Evolutionary conservation across 106 monocot genomes (phyloP), one percentile per base, ranked within the genome.

Genomic region (Phalaenopsis equestris): DNA sequence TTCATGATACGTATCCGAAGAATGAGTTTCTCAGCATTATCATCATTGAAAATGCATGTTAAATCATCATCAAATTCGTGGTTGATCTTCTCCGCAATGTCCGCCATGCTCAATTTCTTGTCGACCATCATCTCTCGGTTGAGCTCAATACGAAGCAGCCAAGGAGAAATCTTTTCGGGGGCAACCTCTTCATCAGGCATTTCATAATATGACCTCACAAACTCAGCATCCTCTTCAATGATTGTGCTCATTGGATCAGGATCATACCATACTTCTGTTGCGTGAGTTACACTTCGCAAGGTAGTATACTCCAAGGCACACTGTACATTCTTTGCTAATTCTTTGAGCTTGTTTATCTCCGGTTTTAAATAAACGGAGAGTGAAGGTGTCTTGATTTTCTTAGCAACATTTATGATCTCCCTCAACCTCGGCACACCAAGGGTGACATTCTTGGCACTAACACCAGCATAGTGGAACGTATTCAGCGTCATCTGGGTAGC

Each of bases 401-500:
- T 99, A 41, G 98, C 99, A 75, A 95, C 99, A 81, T 99, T 99
- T 67, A 99, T 99, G 78, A 99, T 99, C 80, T 99, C 99, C 55
- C 95, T 90, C 78, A 99, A 84, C 89, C 98, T 85, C 21, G 94
- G 99, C 81, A 99, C 98, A 78, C 98, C 98, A 68, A 99, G 91
- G 41, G 98, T 99, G 24, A 99, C 94, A 83, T 99, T 99, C 87
- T 99, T 99, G n/a, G 99, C 99, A 90, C 99, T 99, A 19, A 99
- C 99, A 89, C 99, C 99, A 90, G 99, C 99, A 90, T 93, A 99
- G 48, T 99, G 99, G 84, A 99, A 99, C 43, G 99, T 99, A 80
- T 99, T 99, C 46, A 99, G 79, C 37, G 99, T 99, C 99, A 99
- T 99, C 82, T 99, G 99, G 19, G 99, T 99, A 14, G 99, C 99